Evolutionary conservation across 192 early-diverging fungal genomes (phyloP), one percentile per base, ranked within the genome.

Genomic region (Podochytrium sp.): DNA sequence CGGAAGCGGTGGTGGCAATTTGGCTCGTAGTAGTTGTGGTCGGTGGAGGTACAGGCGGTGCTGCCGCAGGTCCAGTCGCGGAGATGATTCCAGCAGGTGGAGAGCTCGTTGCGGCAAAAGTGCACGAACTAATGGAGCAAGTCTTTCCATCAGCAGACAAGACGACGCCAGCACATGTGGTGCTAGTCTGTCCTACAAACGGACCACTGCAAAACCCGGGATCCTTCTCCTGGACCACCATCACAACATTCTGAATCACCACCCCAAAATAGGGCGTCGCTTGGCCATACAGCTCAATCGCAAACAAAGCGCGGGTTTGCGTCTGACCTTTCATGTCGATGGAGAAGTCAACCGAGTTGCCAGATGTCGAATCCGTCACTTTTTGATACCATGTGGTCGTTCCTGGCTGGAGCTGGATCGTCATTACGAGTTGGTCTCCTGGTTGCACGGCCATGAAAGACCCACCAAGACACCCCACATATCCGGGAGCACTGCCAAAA

Each of bases 371-470:
- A 10, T 49, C 43, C 12, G 42, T 66, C n/a, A 30, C 55, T 57
- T 57, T 57, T 34, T 66, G 64, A 3, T n/a, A 23, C 64, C 64
- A 66, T 20, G 20, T 23, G 39, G 64, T 66, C 34, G 39, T 16
- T 25, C 33, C 16, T 16, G 39, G 0, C n/a, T 49, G 23, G n/a
- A 66, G 32, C n/a, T 39, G 12, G 40, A 66, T 33, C 23, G 7
- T 12, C 27, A 66, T 20, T 20, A 12, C 23, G 33, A 66, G 20
- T 4, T 16, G 27, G 25, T 66, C 64, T 3, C 43, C 43, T 7
- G 64, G 64, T 30, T 42, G 39, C n/a, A 66, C 64, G 40, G 18
- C 20, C 47, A 50, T 51, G 43, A 66, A 20, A 10, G 39, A 16
- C 25, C 64, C 64, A 43, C 64, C 64, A 30, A 29, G 16, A 32